Evolutionary conservation across 176 grass and related monocot species (phyloP), one percentile per base, ranked within the genome.

Genomic region (Paspalum vaginatum): DNA sequence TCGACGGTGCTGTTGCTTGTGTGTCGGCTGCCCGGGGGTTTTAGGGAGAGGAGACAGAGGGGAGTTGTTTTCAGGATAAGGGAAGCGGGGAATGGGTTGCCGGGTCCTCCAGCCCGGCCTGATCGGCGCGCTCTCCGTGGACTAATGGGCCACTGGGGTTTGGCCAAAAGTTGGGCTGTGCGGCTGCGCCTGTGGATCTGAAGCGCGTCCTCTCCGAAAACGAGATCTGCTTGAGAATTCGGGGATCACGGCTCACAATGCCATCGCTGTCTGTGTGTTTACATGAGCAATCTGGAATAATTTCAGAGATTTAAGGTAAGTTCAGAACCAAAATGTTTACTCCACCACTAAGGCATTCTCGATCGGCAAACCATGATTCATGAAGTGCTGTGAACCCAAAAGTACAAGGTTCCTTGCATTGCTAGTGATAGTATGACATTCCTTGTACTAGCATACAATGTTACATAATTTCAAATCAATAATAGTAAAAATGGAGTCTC

Each of bases 51-150:
- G 51, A n/a, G 64, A 5, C 5, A 21, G 26, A 42, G 24, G 44
- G 56, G 56, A 22, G 64, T 20, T 5, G 75, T 38, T 74, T 51
- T 88, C n/a, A 25, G 79, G 86, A 92, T 83, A 92, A 92, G 83
- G 58, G 60, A 10, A 85, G 63, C 40, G 48, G 79, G 60, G 43
- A 60, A 15, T 68, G 51, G 26, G 80, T 32, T 59, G 53, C 46
- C 85, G 3, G n/a, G 26, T 47, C 43, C n/a, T 73, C 32, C 6
- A 71, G 75, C 25, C 75, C 26, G 18, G 17, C 10, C 14, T 8
- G 8, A 5, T 9, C 54, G 13, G 54, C 46, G 21, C 6, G 20
- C 42, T n/a, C 41, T 26, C 57, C 25, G n/a, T 61, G 59, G 24
- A 1, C 18, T 43, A 5, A 5, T 5, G 42, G 42, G 7, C 26